Evolutionary conservation across 2,329 filamentous ascomycete genomes (phyloP), one percentile per base, ranked within the genome.

Genomic region (Trichoderma gracile): DNA sequence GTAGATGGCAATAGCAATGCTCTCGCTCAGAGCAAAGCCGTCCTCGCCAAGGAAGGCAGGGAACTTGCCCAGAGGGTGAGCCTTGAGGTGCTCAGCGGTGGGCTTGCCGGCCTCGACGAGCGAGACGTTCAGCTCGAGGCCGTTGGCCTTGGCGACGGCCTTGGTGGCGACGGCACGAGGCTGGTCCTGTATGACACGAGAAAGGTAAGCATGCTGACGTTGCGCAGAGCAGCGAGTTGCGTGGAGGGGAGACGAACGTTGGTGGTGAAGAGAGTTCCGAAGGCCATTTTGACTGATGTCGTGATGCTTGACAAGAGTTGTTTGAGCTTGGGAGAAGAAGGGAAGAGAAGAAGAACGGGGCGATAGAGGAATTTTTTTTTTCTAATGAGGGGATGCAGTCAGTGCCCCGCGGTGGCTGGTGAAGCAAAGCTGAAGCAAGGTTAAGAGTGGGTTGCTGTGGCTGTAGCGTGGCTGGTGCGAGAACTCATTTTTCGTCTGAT

Each of bases 141-240:
- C 89, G 83, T 98, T 98, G 83, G 92, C 93, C 89, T 99, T 98
- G 74, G 95, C 95, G 77, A 97, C 92, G 74, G 92, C 93, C 79
- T 89, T 87, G 81, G 97, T 91, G 78, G 89, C 89, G 76, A 90
- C 91, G 80, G 90, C 91, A 84, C 94, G 93, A 81, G 91, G 84
- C 87, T 97, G 97, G 78, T 85, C 86, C 93, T 97, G 77, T 66
- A 67, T 68, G 67, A 14, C 33, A 69, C 66, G 67, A 69, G 64
- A 68, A 64, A 69, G 67, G 71, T 75, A 50, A 63, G 65, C 66
- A 68, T 67, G 50, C 61, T 58, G 64, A 69, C 14, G 12, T 38
- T 14, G 33, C 61, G 25, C 17, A 49, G 21, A 38, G 66, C 59
- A 66, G 67, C 65, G 60, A 5, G 70, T 64, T 19, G 23, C 2